phyloP scores from a whole-genome alignment of 106 monocot species.

The Dactylorhiza incarnata region DNA sequence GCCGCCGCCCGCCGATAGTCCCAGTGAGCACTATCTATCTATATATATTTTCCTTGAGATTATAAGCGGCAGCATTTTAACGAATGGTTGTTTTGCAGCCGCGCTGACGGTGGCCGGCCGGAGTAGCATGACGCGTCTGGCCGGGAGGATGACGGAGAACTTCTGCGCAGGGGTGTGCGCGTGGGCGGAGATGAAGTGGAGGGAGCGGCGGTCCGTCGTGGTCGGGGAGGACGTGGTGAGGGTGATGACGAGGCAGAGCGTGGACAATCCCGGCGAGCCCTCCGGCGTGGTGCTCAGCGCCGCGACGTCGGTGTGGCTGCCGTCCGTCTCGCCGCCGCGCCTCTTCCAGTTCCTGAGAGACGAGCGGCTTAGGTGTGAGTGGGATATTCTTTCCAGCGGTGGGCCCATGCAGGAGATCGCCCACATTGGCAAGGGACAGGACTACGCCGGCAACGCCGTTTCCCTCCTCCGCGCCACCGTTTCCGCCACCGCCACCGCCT shows the following conservation, averaged over 20 bases:
- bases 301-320: slow-evolving; percentile 54
- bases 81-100: not conserved
- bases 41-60: not conserved
- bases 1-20: not conserved
- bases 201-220: slow-evolving; percentile 17
- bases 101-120: slow-evolving; percentile 2
- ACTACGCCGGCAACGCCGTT: slow-evolving; percentile 57
- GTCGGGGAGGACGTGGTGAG: slow-evolving; percentile 42
- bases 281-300: slow-evolving; percentile 56
- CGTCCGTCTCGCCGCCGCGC: slow-evolving; percentile 32
- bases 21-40: not conserved
- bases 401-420: slow-evolving; percentile 72
- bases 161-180: slow-evolving; percentile 65
- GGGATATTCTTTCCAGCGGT: slow-evolving; percentile 72
- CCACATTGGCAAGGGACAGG: slow-evolving; percentile 59
- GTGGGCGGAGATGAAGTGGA: slow-evolving; percentile 46
- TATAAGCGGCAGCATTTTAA: not conserved
- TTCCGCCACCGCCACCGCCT: not conserved
- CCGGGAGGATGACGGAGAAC: slow-evolving; percentile 20
- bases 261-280: slow-evolving; percentile 52
- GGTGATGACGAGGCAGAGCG: slow-evolving; percentile 55
- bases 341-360: slow-evolving; percentile 61
- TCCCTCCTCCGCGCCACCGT: slow-evolving; percentile 63
- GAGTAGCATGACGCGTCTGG: slow-evolving; percentile 4
- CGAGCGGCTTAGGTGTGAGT: slow-evolving; percentile 45